Percentiles rank a stretch among this genome's conserved stretches.
Evolutionary conservation across 2,329 filamentous ascomycete genomes (phyloP).

Genomic region (Penicillium sp.): DNA sequence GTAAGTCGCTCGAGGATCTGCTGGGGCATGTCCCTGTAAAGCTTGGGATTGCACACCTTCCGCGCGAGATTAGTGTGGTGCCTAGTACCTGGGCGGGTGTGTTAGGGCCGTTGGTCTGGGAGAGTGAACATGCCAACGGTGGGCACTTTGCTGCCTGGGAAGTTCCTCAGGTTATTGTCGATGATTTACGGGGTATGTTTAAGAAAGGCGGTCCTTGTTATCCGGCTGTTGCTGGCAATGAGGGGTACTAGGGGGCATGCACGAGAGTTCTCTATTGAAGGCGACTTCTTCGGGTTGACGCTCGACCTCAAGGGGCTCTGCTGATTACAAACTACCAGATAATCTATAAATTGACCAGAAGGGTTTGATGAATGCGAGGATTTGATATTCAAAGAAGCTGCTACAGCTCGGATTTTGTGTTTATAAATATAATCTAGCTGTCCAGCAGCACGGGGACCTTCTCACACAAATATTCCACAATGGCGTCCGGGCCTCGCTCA

Average conservation of each 20-base stretch:
- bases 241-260: conserved; percentile 10
- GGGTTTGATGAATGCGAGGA: neutral
- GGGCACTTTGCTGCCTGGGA: conserved; percentile 29
- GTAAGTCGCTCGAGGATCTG: conserved; percentile 13
- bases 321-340: too few species aligned
- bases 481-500: conserved; percentile 43
- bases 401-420: neutral
- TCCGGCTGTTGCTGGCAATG: conserved; percentile 4
- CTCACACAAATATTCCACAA: conserved; percentile 45
- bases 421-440: conserved; percentile 16
- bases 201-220: conserved; percentile 18
- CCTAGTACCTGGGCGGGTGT: conserved; percentile 21
- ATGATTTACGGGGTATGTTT: conserved; percentile 20
- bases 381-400: too few species aligned
- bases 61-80: conserved; percentile 20
- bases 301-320: neutral
- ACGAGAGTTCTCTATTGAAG: neutral
- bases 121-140: conserved; percentile 18
- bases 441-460: conserved; percentile 43
- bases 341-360: neutral
- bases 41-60: conserved; percentile 21
- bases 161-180: conserved; percentile 14
- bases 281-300: neutral
- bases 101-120: conserved; percentile 19
- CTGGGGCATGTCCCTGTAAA: conserved; percentile 19